Base-by-base conservation (phyloP, 768 basidiomycete species). In the Boletus rubroflammeus region DNA sequence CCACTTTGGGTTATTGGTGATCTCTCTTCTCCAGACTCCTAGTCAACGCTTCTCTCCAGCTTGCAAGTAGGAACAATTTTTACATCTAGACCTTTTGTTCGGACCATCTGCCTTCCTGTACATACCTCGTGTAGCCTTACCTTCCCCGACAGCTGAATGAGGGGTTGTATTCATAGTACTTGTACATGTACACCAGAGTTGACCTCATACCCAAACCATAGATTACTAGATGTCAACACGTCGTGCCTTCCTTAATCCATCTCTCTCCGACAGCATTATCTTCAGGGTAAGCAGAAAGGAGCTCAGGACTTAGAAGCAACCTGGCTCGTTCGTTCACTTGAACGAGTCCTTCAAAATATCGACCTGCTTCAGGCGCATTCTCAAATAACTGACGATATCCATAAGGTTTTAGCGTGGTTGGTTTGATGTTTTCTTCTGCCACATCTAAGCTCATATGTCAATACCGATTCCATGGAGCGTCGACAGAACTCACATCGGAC, bases 1-100 rank as follows among this genome's bases (percentile, higher is more conserved):
- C 47, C 52, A 57, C 70, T 3, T 74, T 86, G 15, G 89, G 88
- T 2, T 83, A 86, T 62, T 91, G 89, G 88, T 90, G 71, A 75
- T 55, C n/a, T n/a, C n/a, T 4, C 31, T 49, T 52, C 26, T 21
- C 21, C 4, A 28, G 23, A 50, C 10, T 35, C 11, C 28, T 34
- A 15, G 49, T 31, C n/a, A 11, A 40, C 35, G 4, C 23, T 40
- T 60, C 7, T 38, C 26, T 44, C 23, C 25, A n/a, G 25, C 15
- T 15, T 28, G 42, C 28, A 42, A 28, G 34, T 19, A 23, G 8
- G 14, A 41, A n/a, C 23, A 8, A 14, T 45, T 31, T 23, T 31
- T 15, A 34, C 19, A 23, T 17, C 15, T 15, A 21, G 28, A 36
- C 31, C 31, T 13, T 23, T 42, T 34, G 3, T 29, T 45, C 9